These are phyloP conservation scores for Monoraphidium neglectum DNA, from an alignment of 139 green algal species.

Conservation along the genomic window DNA sequence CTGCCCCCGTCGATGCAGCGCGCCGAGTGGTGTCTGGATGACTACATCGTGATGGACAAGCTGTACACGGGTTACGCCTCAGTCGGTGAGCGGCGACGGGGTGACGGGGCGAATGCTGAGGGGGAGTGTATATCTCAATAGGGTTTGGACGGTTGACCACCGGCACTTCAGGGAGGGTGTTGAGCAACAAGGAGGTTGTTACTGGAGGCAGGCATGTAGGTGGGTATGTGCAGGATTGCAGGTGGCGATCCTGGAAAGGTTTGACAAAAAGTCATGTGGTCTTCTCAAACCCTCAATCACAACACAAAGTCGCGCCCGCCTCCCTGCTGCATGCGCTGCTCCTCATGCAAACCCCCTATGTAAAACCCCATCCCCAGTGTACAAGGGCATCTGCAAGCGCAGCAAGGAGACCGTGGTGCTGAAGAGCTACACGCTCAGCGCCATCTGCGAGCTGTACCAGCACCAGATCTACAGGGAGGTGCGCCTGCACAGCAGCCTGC, in stretches of 20 bases:
- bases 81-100: constrained; percentile 26
- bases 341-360: constrained; percentile 7
- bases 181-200: too few relatives aligned
- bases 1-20: constrained; percentile 23
- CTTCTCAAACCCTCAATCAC: constrained; percentile 11
- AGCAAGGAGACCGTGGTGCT: constrained; percentile 39
- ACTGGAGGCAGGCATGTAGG: too few relatives aligned
- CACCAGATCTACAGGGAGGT: constrained; percentile 61
- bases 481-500: constrained; percentile 48
- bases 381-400: constrained; percentile 54
- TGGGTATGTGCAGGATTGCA: too few relatives aligned
- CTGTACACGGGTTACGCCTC: constrained; percentile 31
- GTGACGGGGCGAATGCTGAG: too few relatives aligned
- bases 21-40: constrained; percentile 11
- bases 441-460: constrained; percentile 54
- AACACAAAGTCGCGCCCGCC: background rate
- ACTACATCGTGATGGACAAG: constrained; percentile 11
- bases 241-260: background rate
- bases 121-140: constrained; percentile 10
- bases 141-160: background rate
- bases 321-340: constrained; percentile 4
- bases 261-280: background rate
- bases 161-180: too few relatives aligned
- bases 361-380: constrained; percentile 30
- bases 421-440: constrained; percentile 50